These are phyloP conservation scores for Uromyces viciae-fabae DNA, from an alignment of 1,284 basidiomycete species.

Conservation along the genomic window DNA sequence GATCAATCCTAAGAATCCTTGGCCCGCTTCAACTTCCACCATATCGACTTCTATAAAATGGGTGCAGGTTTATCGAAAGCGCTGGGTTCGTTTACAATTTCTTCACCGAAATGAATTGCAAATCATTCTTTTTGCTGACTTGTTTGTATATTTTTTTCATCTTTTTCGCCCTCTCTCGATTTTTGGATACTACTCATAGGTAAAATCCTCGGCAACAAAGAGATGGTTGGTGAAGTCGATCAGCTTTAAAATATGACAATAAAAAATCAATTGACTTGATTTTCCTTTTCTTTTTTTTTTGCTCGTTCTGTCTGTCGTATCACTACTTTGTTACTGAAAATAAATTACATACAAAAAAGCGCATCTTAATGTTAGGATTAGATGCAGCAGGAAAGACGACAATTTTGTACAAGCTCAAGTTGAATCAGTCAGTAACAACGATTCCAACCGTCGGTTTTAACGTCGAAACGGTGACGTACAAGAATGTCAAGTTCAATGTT, in stretches of 20 bases:
- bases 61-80: conserved; percentile 58
- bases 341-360: conserved; percentile 20
- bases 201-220: conserved; percentile 54
- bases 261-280: neutral
- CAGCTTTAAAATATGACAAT: too few relatives aligned
- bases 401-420: conserved; percentile 58
- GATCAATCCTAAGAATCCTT: too few relatives aligned
- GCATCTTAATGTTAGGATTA: conserved; percentile 54
- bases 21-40: too few relatives aligned
- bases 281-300: neutral
- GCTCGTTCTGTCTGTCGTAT: neutral
- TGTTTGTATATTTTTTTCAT: neutral
- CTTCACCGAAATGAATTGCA: neutral
- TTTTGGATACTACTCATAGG: conserved; percentile 18
- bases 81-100: conserved; percentile 50
- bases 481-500: conserved; percentile 56
- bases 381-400: conserved; percentile 80
- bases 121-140: neutral
- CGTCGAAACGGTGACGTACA: conserved; percentile 57
- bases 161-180: neutral
- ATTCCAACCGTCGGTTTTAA: conserved; percentile 59
- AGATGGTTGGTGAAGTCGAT: conserved; percentile 47
- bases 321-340: neutral
- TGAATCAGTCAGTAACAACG: conserved; percentile 58
- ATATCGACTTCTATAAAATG: conserved; percentile 55